Percentiles rank a stretch among this genome's conserved stretches.
These are phyloP conservation scores for Wilcoxina mikolae DNA, from an alignment of 495 filamentous ascomycete species.

Conservation along the genomic window DNA sequence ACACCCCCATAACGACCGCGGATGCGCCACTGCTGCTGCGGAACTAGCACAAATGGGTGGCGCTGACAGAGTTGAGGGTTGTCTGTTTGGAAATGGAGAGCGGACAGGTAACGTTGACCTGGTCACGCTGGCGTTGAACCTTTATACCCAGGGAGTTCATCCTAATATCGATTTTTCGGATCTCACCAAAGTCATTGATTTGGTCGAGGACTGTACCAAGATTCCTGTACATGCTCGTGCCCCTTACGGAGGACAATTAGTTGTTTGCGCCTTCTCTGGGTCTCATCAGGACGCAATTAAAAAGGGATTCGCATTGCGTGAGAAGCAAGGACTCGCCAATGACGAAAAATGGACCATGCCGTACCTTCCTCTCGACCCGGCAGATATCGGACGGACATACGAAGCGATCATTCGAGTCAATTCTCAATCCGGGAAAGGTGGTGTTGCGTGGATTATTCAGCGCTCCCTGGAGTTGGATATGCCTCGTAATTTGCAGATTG, in stretches of 20 bases:
- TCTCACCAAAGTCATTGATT: constrained; percentile 70
- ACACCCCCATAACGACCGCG: constrained; percentile 90
- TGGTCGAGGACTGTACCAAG: constrained; percentile 86
- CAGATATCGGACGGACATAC: constrained; percentile 89
- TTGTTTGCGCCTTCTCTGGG: constrained; percentile 78
- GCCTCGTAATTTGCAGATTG: constrained; percentile 81
- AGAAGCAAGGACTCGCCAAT: constrained; percentile 41
- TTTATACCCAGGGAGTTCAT: constrained; percentile 88
- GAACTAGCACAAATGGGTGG: constrained; percentile 97
- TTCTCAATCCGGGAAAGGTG: constrained; percentile 88
- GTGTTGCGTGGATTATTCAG: constrained; percentile 87
- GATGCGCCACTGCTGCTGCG: constrained; percentile 75
- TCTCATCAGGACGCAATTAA: constrained; percentile 97
- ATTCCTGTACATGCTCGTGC: constrained; percentile 81
- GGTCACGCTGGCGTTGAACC: constrained; percentile 85
- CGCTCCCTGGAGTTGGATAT: constrained; percentile 79
- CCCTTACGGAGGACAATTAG: constrained; percentile 80
- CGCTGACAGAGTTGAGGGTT: constrained; percentile 86
- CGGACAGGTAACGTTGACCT: constrained; percentile 92
- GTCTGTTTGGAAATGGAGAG: constrained; percentile 91
- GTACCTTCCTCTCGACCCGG: constrained; percentile 84
- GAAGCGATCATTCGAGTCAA: constrained; percentile 97
- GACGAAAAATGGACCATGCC: constrained; percentile 59
- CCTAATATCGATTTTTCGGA: constrained; percentile 87
- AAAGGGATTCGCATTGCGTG: constrained; percentile 73